phyloP scores from a whole-genome alignment of 1,139 yeast species.

The Kodamaea sp. region DNA sequence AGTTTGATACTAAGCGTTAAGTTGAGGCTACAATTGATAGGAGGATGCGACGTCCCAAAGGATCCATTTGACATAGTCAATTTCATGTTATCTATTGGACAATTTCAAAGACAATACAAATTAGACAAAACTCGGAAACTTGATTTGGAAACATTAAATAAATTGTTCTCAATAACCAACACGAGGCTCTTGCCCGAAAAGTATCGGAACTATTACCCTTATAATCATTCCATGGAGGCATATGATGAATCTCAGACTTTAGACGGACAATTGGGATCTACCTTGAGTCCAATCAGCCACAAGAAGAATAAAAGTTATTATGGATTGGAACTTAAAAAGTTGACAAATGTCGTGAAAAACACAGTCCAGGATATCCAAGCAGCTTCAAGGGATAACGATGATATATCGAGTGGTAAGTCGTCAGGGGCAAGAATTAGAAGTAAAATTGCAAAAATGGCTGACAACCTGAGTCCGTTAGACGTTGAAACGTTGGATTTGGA shows the following conservation, averaged over 20 bases:
- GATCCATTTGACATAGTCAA: conserved; percentile 81
- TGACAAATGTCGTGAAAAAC: conserved; percentile 67
- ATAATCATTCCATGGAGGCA: conserved; percentile 3
- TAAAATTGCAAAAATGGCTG: conserved; percentile 39
- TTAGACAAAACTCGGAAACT: conserved; percentile 58
- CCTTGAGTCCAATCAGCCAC: conserved; percentile 4
- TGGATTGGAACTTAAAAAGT: conserved; percentile 56
- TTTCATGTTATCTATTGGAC: conserved; percentile 59
- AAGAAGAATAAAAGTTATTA: conserved; percentile 33
- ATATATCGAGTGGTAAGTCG: conserved; percentile 19
- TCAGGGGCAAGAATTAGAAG: conserved; percentile 36
- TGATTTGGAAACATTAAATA: conserved; percentile 63
- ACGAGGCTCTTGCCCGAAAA: conserved; percentile 39
- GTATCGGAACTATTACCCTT: conserved; percentile 9
- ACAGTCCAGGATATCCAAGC: conserved; percentile 65
- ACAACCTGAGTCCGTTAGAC: conserved; percentile 38
- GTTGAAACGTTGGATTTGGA: conserved; percentile 49
- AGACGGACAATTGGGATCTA: conserved; percentile 2
- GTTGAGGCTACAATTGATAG: conserved; percentile 62
- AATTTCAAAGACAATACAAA: conserved; percentile 71
- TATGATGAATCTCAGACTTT: conserved; percentile 2
- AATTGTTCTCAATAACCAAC: conserved; percentile 60
- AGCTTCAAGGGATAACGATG: conserved; percentile 32
- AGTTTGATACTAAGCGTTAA: conserved; percentile 52
- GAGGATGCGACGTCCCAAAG: conserved; percentile 78